Base-by-base conservation (phyloP, 179 eudicot species). In the Amaranthus tricolor region DNA sequence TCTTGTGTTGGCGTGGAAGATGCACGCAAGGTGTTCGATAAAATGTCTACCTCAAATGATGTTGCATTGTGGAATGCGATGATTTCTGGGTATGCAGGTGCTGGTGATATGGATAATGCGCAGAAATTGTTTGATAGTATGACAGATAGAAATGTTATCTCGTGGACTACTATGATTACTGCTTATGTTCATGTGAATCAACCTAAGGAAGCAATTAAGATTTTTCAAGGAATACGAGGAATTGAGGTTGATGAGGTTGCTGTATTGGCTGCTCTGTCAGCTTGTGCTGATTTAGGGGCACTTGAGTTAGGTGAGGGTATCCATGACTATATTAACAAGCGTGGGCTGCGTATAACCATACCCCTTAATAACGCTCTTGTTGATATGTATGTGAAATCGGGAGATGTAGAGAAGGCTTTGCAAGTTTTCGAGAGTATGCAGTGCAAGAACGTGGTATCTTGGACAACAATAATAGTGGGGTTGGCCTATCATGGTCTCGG, bases 401-500 rank as follows among this genome's bases (percentile, higher is more conserved):
- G 91, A 31, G 62, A 78, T 54, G 72, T 88, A 31, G 44, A 31
- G 12, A 85, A 76, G 81, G 91, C 90, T 5, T 48, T 80, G 31
- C 53, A 81, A 48, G 77, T 86, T 67, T 88, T 88, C 48, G 77
- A 83, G 69, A 76, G 74, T 56, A 76, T 74, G 76, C 76, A 82
- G 62, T 48, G 44, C 21, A 82, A 74, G 78, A 82, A 68, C 49
- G 82, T 86, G 19, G 81, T 86, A 62, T 82, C 86, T 60, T 88
- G 89, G 91, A 88, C 91, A 10, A 88, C 88, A 0, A 76, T 88
- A 65, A 88, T 88, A 54, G 73, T 86, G 1, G 91, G 91, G 5
- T 63, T 88, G 72, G 91, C 91, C 24, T 81, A 78, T 50, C 83
- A 88, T 60, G 91, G 91, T 50, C 81, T 64, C 24, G 91, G 85